Base-by-base conservation (phyloP, 2,329 filamentous ascomycete genomes). In the Pyricularia grisea region DNA sequence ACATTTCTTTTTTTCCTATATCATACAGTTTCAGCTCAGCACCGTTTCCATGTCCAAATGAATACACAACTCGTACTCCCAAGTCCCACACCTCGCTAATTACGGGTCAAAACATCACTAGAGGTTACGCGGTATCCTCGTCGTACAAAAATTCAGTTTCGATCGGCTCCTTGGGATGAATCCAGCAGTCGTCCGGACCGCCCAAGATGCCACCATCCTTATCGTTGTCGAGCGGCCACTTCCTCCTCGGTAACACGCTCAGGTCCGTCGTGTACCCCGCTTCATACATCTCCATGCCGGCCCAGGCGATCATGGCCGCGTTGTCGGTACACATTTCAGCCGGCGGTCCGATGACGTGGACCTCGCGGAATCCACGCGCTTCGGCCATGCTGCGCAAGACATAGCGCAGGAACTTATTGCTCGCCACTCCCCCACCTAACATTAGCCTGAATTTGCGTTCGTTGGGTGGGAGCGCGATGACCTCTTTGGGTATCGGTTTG, bases 261-360 rank as follows among this genome's bases (percentile, higher is more conserved):
- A 94, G 75, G 25, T 86, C 84, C 10, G 88, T 90, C 70, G 82
- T 79, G 83, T 87, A 94, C 0, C 94, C 94, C 0, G 86, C 87
- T 77, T 91, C 85, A 75, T 87, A 97, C 94, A 99, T 97, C 79
- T 98, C 94, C 72, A 94, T 85, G 0, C 91, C 95, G 0, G 94
- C 84, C 94, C 95, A 98, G 1, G 91, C 94, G 76, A 98, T 94
- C 95, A 99, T 99, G 66, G 93, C 92, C 14, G 95, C 95, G 78
- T 99, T 98, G 75, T 99, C 95, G 0, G 93, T 97, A 76, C 95
- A 98, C 68, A 94, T 83, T 61, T 84, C 82, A 11, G 87, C 79
- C 2, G 93, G 93, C n/a, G 95, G 94, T 69, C 90, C 91, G 33
- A 90, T 79, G 9, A 97, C 78, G 12, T 83, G 74, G 31, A 96